Evolutionary conservation across 495 filamentous ascomycete genomes (phyloP).

Genomic region (Neurospora tetrasperma): DNA sequence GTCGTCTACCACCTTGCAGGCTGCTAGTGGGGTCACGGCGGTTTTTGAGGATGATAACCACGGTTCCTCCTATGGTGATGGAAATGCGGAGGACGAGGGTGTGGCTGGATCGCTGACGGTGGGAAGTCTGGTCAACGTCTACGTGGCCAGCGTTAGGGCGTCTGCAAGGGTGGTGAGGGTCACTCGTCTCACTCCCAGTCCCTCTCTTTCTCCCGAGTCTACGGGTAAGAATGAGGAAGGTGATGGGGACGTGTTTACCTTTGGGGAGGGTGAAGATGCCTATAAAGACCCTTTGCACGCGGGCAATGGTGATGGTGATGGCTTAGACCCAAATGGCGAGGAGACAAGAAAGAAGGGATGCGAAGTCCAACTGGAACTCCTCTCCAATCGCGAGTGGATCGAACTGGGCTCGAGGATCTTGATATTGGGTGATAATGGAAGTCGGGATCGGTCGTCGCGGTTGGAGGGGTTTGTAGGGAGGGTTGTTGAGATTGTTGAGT

Average conservation of each 20-base stretch:
- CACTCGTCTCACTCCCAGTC: neutral
- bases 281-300: no score
- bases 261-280: no score
- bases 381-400: constrained; percentile 73
- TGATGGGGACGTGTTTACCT: no score
- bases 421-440: constrained; percentile 45
- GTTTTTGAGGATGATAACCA: constrained; percentile 33
- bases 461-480: constrained; percentile 57
- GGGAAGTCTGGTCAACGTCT: constrained; percentile 61
- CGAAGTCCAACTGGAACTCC: constrained; percentile 64
- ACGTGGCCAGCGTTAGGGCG: constrained; percentile 78
- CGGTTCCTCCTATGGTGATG: neutral
- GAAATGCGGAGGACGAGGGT: neutral
- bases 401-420: constrained; percentile 71
- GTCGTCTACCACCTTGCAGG: constrained; percentile 40
- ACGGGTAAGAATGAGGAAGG: no score
- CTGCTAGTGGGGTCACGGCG: constrained; percentile 44
- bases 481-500: constrained; percentile 47
- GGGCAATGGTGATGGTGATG: no score
- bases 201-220: no score
- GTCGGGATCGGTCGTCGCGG: constrained; percentile 45
- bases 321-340: no score
- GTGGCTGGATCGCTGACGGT: constrained; percentile 28
- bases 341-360: constrained; percentile 26
- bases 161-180: constrained; percentile 54